phyloP scores from a whole-genome alignment of 768 basidiomycete genomes.

The Mycena albidolilacea region DNA sequence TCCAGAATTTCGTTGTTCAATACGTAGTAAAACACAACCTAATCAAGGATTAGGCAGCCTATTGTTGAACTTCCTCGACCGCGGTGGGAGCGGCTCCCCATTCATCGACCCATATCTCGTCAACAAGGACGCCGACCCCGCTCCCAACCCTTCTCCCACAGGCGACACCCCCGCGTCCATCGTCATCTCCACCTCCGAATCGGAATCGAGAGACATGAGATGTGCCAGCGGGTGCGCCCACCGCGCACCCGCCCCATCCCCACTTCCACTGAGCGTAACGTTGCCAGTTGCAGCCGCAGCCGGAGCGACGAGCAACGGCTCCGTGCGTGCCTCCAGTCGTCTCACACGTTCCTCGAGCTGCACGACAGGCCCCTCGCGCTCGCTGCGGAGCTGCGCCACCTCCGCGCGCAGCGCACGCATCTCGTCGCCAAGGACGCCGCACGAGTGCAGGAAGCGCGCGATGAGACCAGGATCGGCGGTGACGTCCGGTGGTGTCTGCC shows the following conservation, averaged over 20 bases:
- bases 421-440: constrained; percentile 23
- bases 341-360: constrained; percentile 13
- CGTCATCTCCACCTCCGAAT: constrained; percentile 4
- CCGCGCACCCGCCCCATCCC: neutral
- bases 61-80: constrained; percentile 15
- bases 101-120: neutral
- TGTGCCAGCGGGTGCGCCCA: constrained; percentile 18
- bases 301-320: neutral
- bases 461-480: neutral
- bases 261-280: too few relatives aligned
- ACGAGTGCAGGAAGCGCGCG: constrained; percentile 24
- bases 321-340: constrained; percentile 1
- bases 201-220: neutral
- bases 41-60: neutral
- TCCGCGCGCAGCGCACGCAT: constrained; percentile 23
- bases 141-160: neutral
- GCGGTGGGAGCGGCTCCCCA: constrained; percentile 7
- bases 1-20: too few relatives aligned
- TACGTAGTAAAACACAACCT: too few relatives aligned
- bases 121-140: neutral
- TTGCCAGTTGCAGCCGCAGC: too few relatives aligned
- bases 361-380: neutral
- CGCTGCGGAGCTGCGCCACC: constrained; percentile 21
- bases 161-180: neutral
- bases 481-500: too few relatives aligned